phyloP scores from a whole-genome alignment of 257 asterid species.

The Penstemon davidsonii region DNA sequence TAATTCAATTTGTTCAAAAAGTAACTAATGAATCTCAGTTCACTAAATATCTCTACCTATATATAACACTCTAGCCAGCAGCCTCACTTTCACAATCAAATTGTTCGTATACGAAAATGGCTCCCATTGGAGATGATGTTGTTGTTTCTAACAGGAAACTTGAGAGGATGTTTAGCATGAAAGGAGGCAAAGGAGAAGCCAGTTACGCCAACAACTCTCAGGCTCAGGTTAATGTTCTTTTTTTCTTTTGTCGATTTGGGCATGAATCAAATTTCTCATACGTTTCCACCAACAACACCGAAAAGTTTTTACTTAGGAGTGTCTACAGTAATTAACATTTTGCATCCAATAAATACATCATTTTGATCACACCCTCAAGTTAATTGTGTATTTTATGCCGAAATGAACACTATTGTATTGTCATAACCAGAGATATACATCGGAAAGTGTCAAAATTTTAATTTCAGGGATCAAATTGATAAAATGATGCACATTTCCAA shows the following conservation, averaged over 20 bases:
- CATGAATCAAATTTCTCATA: background rate
- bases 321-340: too few relatives aligned
- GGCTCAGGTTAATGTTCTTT: slow-evolving; percentile 64
- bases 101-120: slow-evolving; percentile 33
- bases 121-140: slow-evolving; percentile 56
- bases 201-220: slow-evolving; percentile 90
- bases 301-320: too few relatives aligned
- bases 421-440: too few relatives aligned
- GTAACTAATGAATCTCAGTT: background rate
- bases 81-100: slow-evolving; percentile 19
- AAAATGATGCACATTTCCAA: too few relatives aligned
- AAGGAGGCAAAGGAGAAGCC: slow-evolving; percentile 91
- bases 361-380: too few relatives aligned
- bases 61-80: slow-evolving; percentile 19
- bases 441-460: too few relatives aligned
- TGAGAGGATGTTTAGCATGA: slow-evolving; percentile 81
- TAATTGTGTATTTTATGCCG: too few relatives aligned
- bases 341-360: too few relatives aligned
- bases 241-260: background rate
- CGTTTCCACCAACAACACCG: background rate
- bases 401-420: too few relatives aligned
- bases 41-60: background rate
- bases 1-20: background rate
- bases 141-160: slow-evolving; percentile 68
- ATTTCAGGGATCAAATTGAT: too few relatives aligned